Evolutionary conservation across 2,329 filamentous ascomycete species (phyloP).

Genomic region (Pseudogymnoascus destructans): DNA sequence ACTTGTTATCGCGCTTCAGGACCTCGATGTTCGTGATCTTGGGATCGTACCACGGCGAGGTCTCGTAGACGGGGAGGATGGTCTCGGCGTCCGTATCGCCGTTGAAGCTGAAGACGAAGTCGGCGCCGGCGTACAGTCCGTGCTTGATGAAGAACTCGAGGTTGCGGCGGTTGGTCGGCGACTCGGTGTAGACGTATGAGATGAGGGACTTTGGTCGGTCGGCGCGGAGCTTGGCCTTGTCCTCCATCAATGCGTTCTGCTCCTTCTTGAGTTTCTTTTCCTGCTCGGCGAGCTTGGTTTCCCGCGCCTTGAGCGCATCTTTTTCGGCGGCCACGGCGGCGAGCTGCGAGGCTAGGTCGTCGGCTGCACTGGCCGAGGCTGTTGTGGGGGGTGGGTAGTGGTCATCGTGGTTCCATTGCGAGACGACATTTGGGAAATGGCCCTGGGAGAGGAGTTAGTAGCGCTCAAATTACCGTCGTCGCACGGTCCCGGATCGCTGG

Average conservation of each 20-base stretch:
- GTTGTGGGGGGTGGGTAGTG: background rate
- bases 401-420: constrained; percentile 5
- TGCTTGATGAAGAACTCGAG: constrained; percentile 11
- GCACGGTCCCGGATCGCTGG: background rate
- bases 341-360: background rate
- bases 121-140: constrained; percentile 7
- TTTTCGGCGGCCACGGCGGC: background rate
- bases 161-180: constrained; percentile 1
- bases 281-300: background rate
- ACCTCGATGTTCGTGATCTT: constrained; percentile 12
- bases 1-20: constrained; percentile 9
- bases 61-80: constrained; percentile 2
- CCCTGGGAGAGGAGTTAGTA: background rate
- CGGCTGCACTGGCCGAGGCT: background rate
- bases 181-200: constrained; percentile 13
- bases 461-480: background rate
- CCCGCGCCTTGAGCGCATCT: background rate
- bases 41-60: background rate
- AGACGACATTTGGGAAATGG: constrained; percentile 2
- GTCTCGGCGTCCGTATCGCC: constrained; percentile 8
- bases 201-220: background rate
- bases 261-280: background rate
- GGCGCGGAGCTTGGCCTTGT: background rate
- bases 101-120: constrained; percentile 11
- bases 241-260: background rate